These are phyloP conservation scores for Eucalyptus erythrocorys DNA, from an alignment of 345 rosid species.

Conservation along the genomic window DNA sequence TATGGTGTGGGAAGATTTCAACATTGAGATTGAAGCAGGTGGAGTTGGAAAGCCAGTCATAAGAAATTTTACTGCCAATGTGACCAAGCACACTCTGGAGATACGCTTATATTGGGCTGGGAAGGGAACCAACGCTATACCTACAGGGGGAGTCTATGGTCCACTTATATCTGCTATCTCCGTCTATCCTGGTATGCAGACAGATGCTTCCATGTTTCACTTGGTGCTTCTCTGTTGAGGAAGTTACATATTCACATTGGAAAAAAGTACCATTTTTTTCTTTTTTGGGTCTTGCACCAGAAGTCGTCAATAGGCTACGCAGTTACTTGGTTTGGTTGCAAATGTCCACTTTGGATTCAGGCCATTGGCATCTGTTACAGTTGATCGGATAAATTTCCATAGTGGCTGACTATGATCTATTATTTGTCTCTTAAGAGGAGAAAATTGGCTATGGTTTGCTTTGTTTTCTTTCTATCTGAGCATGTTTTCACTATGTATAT, in stretches of 20 bases:
- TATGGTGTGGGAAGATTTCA: not conserved
- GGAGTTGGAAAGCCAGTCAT: not conserved
- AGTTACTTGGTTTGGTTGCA: not conserved
- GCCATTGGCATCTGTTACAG: not conserved
- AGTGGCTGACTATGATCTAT: not conserved
- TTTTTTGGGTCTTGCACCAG: not conserved
- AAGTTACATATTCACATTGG: not conserved
- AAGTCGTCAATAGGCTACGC: not conserved
- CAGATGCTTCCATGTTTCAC: not conserved
- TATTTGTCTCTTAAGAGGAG: not conserved
- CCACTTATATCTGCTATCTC: slow-evolving; percentile 17
- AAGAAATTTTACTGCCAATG: not conserved
- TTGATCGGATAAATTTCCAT: not conserved
- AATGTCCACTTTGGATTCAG: not conserved
- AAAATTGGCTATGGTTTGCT: not conserved
- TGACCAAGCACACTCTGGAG: not conserved
- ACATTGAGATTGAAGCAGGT: slow-evolving; percentile 2
- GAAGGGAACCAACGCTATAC: slow-evolving; percentile 1
- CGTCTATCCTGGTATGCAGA: not conserved
- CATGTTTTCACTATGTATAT: not conserved
- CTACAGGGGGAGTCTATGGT: not conserved
- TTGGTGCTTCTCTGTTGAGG: not conserved
- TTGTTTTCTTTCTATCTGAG: not conserved
- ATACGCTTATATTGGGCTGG: slow-evolving; percentile 14
- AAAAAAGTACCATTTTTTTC: too few relatives aligned